Base-by-base conservation (phyloP, 768 basidiomycete species). In the Russula vinacea region DNA sequence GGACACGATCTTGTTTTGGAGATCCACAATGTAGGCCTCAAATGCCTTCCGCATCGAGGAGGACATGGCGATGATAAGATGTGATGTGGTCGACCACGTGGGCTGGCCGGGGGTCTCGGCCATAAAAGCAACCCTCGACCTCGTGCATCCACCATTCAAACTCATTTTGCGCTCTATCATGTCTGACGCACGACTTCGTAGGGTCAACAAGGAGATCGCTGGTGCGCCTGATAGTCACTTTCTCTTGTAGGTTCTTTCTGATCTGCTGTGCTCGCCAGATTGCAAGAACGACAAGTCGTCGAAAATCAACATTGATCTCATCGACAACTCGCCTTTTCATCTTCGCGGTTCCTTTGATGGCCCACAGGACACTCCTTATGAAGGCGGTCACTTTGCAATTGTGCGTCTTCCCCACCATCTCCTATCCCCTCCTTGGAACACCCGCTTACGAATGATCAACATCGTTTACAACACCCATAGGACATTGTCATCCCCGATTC, bases 271-370 rank as follows among this genome's bases (percentile, higher is more conserved):
- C 10, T 13, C 72, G 6, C 10, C 35, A 94, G 94, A 96, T 76
- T 94, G 92, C 83, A 92, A 94, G 81, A 94, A 90, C 74, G 95
- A 98, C 80, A 93, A 88, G 81, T 83, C 88, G 19, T 93, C 93
- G 32, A 85, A 84, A 62, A 92, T 98, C 76, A 81, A 76, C 68
- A 90, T 98, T 71, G 90, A 93, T 52, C 87, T 93, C 75, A 78
- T 96, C 72, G 92, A 93, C 74, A 86, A 92, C 69, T 91, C 88
- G 5, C 92, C 92, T 0, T 96, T 93, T 72, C 95, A 98, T 73
- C 84, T 98, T 45, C 89, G 87, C 69, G 95, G 95, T 0, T 85
- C 90, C 0, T 98, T 98, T 76, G 86, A 86, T 11, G 95, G 95
- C 13, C 95, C 95, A 14, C 86, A 92, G 69, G 96, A 83, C 44